A percentile compares a stretch with the other conserved stretches of the same genome.
phyloP scores from a whole-genome alignment of 805 yeast genomes.

The Ogataea neopini region DNA sequence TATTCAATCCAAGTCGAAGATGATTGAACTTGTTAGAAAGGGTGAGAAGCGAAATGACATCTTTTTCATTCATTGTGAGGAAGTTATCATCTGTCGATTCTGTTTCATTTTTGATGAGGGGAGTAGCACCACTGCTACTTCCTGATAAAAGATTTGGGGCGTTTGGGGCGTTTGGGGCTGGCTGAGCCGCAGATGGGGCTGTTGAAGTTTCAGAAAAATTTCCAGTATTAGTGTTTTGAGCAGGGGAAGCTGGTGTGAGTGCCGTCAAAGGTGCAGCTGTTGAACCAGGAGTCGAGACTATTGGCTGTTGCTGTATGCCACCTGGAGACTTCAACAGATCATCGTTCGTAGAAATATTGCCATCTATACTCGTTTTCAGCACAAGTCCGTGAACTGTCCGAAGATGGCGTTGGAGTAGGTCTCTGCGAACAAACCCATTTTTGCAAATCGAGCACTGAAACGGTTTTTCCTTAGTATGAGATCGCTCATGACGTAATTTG shows the following conservation, averaged over 20 bases:
- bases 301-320: background rate
- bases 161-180: background rate
- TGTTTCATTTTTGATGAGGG: background rate
- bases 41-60: slow-evolving; percentile 35
- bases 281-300: background rate
- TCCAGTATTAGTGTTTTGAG: background rate
- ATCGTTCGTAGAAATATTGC: slow-evolving; percentile 28
- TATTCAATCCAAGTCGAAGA: slow-evolving; percentile 22
- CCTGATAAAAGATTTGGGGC: background rate
- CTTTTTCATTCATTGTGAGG: slow-evolving; percentile 26
- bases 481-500: slow-evolving; percentile 73
- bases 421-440: slow-evolving; percentile 75
- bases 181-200: background rate
- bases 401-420: slow-evolving; percentile 72
- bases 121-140: slow-evolving; percentile 7
- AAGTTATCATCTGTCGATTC: slow-evolving; percentile 15
- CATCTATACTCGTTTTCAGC: slow-evolving; percentile 29
- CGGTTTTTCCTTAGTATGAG: slow-evolving; percentile 80
- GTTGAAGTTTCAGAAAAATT: background rate
- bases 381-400: slow-evolving; percentile 66
- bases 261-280: background rate
- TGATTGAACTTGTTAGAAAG: slow-evolving; percentile 33
- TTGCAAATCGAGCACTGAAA: slow-evolving; percentile 71
- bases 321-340: slow-evolving; percentile 19
- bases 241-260: background rate